phyloP scores from a whole-genome alignment of 2,329 filamentous ascomycete genomes.

The Hymenotorrendiella dingleyae region DNA sequence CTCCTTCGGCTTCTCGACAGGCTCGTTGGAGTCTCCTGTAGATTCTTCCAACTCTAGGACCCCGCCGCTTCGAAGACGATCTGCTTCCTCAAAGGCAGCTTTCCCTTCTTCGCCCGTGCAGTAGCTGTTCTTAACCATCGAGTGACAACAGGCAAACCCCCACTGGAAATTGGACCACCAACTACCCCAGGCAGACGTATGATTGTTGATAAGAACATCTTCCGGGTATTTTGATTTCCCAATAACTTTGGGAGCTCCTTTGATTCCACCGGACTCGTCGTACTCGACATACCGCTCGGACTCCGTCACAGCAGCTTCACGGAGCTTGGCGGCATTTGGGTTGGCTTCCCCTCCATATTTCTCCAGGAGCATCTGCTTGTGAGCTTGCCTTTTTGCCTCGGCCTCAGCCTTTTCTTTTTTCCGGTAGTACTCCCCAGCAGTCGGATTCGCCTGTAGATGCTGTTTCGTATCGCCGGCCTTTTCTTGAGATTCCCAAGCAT shows the following conservation, averaged over 20 bases:
- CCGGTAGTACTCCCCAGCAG: conserved; percentile 77
- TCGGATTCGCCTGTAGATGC: conserved; percentile 94
- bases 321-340: conserved; percentile 53
- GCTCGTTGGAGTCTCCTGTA: conserved; percentile 20
- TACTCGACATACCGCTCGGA: conserved; percentile 91
- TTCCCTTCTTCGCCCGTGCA: conserved; percentile 91
- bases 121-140: conserved; percentile 91
- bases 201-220: conserved; percentile 83
- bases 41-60: conserved; percentile 32
- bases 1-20: conserved; percentile 28
- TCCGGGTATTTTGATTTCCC: conserved; percentile 90
- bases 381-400: conserved; percentile 60
- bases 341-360: conserved; percentile 73
- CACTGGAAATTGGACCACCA: conserved; percentile 96
- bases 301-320: conserved; percentile 65
- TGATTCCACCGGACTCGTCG: conserved; percentile 82
- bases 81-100: conserved; percentile 70
- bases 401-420: conserved; percentile 74
- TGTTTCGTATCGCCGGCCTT: conserved; percentile 69
- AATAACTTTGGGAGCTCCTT: conserved; percentile 70
- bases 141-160: conserved; percentile 96
- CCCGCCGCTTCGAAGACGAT: conserved; percentile 47
- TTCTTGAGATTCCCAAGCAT: conserved; percentile 95
- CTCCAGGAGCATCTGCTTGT: conserved; percentile 65
- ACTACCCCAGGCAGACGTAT: conserved; percentile 88